phyloP scores from a whole-genome alignment of 805 yeast genomes.

The Yarrowia yakushimensis region DNA sequence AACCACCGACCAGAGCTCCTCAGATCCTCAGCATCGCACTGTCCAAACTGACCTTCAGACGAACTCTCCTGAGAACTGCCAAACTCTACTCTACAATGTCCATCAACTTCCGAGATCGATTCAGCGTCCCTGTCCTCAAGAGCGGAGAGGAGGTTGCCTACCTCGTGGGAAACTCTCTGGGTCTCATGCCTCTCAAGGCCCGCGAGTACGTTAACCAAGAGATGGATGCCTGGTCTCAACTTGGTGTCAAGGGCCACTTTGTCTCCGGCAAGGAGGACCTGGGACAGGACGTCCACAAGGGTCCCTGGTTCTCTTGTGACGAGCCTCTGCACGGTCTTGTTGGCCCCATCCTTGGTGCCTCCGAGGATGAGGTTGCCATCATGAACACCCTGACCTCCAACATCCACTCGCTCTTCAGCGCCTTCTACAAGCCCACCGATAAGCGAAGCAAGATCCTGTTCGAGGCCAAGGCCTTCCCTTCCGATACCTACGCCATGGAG shows the following conservation, averaged over 20 bases:
- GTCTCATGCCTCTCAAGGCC: conserved; percentile 74
- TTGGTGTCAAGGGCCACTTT: conserved; percentile 87
- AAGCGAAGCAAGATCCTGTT: conserved; percentile 65
- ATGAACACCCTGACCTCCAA: conserved; percentile 86
- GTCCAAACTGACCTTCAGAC: background rate
- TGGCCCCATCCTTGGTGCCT: conserved; percentile 75
- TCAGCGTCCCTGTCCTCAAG: conserved; percentile 28
- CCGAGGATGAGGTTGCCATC: conserved; percentile 71
- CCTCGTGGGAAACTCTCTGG: conserved; percentile 91
- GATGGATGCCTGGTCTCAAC: conserved; percentile 72
- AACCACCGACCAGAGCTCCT: conserved; percentile 5
- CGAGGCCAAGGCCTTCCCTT: conserved; percentile 87
- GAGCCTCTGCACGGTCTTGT: conserved; percentile 66
- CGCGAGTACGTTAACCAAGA: conserved; percentile 58
- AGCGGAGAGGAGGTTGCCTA: conserved; percentile 45
- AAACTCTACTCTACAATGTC: conserved; percentile 6
- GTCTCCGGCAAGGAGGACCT: conserved; percentile 29
- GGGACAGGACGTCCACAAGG: conserved; percentile 37
- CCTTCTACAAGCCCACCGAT: conserved; percentile 69
- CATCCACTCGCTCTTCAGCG: conserved; percentile 65
- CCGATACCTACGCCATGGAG: conserved; percentile 81
- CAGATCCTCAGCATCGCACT: conserved; percentile 13
- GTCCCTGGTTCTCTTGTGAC: conserved; percentile 85
- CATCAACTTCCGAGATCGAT: conserved; percentile 20
- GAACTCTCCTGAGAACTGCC: background rate